These are phyloP conservation scores for Testicularia cyperi DNA, from an alignment of 1,284 basidiomycete species.

Conservation along the genomic window DNA sequence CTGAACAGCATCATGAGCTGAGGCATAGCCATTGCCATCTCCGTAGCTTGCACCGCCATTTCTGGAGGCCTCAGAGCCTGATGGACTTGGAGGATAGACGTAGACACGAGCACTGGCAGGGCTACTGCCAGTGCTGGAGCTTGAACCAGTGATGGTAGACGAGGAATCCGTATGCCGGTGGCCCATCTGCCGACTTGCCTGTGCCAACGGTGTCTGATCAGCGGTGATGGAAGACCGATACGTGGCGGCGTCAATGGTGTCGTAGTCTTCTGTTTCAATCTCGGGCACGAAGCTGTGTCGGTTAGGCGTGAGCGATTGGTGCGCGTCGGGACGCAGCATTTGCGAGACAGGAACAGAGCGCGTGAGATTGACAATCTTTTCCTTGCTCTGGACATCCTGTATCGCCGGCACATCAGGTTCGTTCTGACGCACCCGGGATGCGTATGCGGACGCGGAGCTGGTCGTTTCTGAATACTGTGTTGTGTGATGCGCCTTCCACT, in stretches of 20 bases:
- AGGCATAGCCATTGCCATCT: too few species aligned
- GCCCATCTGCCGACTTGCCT: constrained; percentile 22
- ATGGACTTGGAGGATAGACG: constrained; percentile 50
- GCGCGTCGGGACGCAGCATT: neutral
- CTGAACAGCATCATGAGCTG: too few species aligned
- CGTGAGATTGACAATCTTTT: constrained; percentile 45
- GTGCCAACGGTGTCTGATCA: constrained; percentile 23
- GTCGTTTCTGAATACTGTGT: neutral
- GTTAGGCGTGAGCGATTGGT: too few species aligned
- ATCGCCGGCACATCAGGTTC: constrained; percentile 23
- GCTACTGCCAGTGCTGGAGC: neutral
- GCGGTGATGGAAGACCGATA: neutral
- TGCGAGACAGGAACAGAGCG: constrained; percentile 12
- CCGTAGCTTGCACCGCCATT: constrained; percentile 1
- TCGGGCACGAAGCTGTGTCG: constrained; percentile 29
- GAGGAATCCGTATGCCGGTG: constrained; percentile 24
- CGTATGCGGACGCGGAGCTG: neutral
- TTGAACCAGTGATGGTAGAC: constrained; percentile 17
- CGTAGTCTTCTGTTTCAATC: constrained; percentile 17
- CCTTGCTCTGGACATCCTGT: constrained; percentile 20
- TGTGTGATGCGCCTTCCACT: constrained; percentile 22
- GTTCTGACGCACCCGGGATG: too few species aligned
- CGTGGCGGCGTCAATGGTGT: neutral
- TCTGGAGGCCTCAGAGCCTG: constrained; percentile 25
- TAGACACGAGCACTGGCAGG: constrained; percentile 42